Conservation (phyloP, 208 protist species). For the Trypanosoma congolense region DNA sequence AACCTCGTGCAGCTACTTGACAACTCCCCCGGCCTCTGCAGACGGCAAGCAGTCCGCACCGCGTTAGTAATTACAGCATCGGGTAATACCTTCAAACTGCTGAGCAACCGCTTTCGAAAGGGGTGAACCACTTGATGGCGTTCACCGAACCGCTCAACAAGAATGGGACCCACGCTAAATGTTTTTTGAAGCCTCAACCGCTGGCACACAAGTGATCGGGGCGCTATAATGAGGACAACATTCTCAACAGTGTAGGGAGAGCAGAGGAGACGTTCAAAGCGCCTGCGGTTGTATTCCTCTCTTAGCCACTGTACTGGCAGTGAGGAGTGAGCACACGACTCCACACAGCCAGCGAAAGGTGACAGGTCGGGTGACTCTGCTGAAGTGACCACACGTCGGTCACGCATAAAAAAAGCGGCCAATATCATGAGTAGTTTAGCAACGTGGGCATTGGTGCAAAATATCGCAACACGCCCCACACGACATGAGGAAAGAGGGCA, state of each 20-base stretch:
- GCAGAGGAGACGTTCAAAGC: slow-evolving; percentile 19
- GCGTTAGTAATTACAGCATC: slow-evolving; percentile 40
- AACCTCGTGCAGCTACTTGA: slow-evolving; percentile 31
- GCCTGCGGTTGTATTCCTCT: slow-evolving; percentile 44
- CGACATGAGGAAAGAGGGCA: slow-evolving; percentile 17
- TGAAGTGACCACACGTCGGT: slow-evolving; percentile 8
- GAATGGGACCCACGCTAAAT: slow-evolving; percentile 43
- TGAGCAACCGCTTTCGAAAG: slow-evolving; percentile 36
- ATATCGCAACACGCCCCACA: slow-evolving; percentile 57
- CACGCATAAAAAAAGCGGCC: slow-evolving; percentile 44
- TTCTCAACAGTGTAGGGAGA: slow-evolving; percentile 62
- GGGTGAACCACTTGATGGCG: slow-evolving; percentile 27
- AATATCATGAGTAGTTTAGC: slow-evolving; percentile 47
- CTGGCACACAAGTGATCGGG: slow-evolving; percentile 48
- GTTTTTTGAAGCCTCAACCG: slow-evolving; percentile 50
- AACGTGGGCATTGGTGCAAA: slow-evolving; percentile 41
- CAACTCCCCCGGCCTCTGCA: slow-evolving; percentile 26
- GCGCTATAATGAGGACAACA: slow-evolving; percentile 54
- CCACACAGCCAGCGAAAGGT: slow-evolving; percentile 41
- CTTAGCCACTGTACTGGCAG: slow-evolving; percentile 70
- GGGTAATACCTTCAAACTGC: slow-evolving; percentile 28
- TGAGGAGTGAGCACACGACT: slow-evolving; percentile 33
- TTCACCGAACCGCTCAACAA: slow-evolving; percentile 44
- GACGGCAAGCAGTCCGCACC: slow-evolving; percentile 33
- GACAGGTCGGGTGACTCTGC: not conserved